Conservation (phyloP, 2,329 filamentous ascomycete species). For the Paecilomyces sp. region DNA sequence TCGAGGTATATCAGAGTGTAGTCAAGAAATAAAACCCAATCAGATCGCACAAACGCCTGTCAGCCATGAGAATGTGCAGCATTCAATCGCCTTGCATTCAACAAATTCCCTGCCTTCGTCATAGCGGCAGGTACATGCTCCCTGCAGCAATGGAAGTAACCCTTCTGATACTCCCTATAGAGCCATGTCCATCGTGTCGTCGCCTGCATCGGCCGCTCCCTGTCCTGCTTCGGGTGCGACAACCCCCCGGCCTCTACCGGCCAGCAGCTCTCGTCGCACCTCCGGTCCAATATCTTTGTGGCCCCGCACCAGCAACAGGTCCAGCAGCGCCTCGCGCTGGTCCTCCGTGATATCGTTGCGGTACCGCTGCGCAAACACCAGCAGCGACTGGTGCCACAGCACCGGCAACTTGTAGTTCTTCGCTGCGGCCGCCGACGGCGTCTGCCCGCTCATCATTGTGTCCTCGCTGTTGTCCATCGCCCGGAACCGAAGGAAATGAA, state of each 20-base stretch:
- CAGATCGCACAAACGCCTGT: neutral
- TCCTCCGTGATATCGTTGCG: conserved; percentile 95
- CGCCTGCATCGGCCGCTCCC: conserved; percentile 57
- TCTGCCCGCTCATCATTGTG: conserved; percentile 29
- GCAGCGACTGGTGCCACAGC: conserved; percentile 89
- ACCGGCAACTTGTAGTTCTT: conserved; percentile 67
- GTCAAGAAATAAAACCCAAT: neutral
- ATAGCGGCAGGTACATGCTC: too few relatives aligned
- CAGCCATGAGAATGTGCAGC: neutral
- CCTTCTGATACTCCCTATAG: conserved; percentile 15
- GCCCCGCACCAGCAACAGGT: conserved; percentile 75
- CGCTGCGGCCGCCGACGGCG: conserved; percentile 37
- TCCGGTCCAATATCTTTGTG: conserved; percentile 88
- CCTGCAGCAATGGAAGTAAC: too few relatives aligned
- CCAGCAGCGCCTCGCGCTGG: conserved; percentile 82
- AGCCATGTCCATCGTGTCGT: conserved; percentile 84
- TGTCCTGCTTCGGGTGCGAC: conserved; percentile 47
- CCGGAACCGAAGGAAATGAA: conserved; percentile 90
- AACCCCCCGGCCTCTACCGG: conserved; percentile 78
- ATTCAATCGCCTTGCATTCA: neutral
- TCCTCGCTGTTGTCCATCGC: conserved; percentile 54
- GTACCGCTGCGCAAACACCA: conserved; percentile 91
- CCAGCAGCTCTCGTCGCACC: conserved; percentile 78
- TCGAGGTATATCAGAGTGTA: neutral
- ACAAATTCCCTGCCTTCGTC: too few relatives aligned